These are phyloP conservation scores for Deuterostichococcus epilithicus DNA, from an alignment of 139 green algal species.

Conservation along the genomic window DNA sequence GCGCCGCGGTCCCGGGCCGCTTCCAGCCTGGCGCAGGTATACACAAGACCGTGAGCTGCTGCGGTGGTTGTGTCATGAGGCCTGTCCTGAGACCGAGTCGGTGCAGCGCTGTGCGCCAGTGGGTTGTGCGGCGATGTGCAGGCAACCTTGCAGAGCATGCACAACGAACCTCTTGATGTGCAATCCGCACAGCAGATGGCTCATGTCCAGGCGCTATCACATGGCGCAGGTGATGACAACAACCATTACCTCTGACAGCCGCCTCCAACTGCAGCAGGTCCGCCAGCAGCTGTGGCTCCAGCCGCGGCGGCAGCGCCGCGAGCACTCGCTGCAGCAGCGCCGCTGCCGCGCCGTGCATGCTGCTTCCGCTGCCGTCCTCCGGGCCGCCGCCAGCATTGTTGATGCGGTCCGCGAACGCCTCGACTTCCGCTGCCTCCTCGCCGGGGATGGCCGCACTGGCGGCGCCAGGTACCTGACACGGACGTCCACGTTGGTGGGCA, in stretches of 20 bases:
- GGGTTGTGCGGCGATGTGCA: too few species aligned
- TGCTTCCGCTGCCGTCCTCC: not conserved
- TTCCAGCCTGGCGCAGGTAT: not conserved
- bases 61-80: too few species aligned
- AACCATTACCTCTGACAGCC: not conserved
- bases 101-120: too few species aligned
- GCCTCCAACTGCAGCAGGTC: not conserved
- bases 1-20: too few species aligned
- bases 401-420: not conserved
- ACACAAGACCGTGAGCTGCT: too few species aligned
- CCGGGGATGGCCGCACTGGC: not conserved
- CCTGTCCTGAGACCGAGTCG: too few species aligned
- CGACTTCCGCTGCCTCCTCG: not conserved
- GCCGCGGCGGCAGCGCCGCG: not conserved
- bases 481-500: too few species aligned
- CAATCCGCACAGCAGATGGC: too few species aligned
- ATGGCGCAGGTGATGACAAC: too few species aligned
- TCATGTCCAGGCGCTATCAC: not conserved
- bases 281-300: not conserved
- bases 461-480: too few species aligned
- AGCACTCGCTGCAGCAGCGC: not conserved
- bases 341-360: not conserved
- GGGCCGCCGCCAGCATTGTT: not conserved
- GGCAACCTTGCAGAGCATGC: too few species aligned
- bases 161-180: too few species aligned